Conservation (phyloP, 176 grass and related monocot species). For the Otatea glauca region DNA sequence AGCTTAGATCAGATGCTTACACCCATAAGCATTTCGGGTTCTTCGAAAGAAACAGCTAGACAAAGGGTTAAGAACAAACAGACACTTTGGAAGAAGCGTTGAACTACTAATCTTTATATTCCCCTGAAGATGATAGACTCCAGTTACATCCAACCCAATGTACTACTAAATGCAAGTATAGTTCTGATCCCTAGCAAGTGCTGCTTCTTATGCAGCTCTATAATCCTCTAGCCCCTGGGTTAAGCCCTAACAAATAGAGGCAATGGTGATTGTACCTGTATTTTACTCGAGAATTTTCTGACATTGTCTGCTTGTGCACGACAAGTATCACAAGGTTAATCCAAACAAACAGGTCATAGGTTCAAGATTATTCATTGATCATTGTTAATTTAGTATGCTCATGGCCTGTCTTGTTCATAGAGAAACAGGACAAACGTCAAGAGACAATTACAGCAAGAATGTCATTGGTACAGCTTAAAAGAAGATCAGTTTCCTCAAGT, state of each 20-base stretch:
- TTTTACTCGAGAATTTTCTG: background rate
- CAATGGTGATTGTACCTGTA: slow-evolving; percentile 34
- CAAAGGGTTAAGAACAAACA: slow-evolving; percentile 53
- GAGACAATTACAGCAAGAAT: slow-evolving; percentile 29
- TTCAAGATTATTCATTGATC: slow-evolving; percentile 6
- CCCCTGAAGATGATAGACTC: slow-evolving; percentile 18
- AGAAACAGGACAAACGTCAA: slow-evolving; percentile 19
- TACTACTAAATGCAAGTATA: slow-evolving; percentile 15
- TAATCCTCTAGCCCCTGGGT: background rate
- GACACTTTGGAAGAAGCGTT: slow-evolving; percentile 41
- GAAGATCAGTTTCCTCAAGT: slow-evolving; percentile 20
- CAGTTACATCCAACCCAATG: slow-evolving; percentile 42
- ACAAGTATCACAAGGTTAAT: slow-evolving; percentile 33
- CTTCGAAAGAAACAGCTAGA: slow-evolving; percentile 40
- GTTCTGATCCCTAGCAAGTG: slow-evolving; percentile 52
- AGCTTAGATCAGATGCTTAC: slow-evolving; percentile 37
- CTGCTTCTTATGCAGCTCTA: slow-evolving; percentile 29
- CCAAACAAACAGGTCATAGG: slow-evolving; percentile 29
- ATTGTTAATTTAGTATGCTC: slow-evolving; percentile 12
- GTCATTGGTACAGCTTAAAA: slow-evolving; percentile 15
- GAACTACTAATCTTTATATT: slow-evolving; percentile 24
- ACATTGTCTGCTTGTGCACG: slow-evolving; percentile 23
- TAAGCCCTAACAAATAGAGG: background rate
- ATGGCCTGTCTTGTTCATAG: slow-evolving; percentile 12
- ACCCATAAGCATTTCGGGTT: slow-evolving; percentile 23